Evolutionary conservation across 2,329 filamentous ascomycete genomes (phyloP).

Genomic region (Amylocarpus encephaloides): DNA sequence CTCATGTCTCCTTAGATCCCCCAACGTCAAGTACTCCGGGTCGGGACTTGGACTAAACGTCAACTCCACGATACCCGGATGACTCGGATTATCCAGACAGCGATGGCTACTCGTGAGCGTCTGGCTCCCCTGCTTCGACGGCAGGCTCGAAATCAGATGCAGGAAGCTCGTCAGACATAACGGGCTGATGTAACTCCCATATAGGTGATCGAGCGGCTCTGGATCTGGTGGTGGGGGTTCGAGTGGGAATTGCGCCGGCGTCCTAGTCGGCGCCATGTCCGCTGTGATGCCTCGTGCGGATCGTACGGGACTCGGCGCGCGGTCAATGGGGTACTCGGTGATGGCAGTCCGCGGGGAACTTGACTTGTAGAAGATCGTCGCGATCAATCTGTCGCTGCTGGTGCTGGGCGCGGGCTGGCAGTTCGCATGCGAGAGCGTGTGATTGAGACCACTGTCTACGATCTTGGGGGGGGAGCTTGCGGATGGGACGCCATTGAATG

Average conservation of each 20-base stretch:
- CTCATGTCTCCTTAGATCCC: slow-evolving; percentile 72
- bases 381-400: slow-evolving; percentile 47
- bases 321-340: slow-evolving; percentile 33
- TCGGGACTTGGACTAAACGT: slow-evolving; percentile 55
- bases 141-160: slow-evolving; percentile 58
- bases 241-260: slow-evolving; percentile 52
- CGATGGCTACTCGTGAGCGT: slow-evolving; percentile 56
- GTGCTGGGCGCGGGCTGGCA: slow-evolving; percentile 48
- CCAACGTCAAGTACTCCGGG: slow-evolving; percentile 56
- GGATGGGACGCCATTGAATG: slow-evolving; percentile 56
- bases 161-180: slow-evolving; percentile 61
- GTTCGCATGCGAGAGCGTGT: slow-evolving; percentile 57
- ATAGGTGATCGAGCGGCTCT: slow-evolving; percentile 57
- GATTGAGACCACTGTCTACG: slow-evolving; percentile 55
- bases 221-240: slow-evolving; percentile 48
- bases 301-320: slow-evolving; percentile 29
- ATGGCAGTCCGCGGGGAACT: slow-evolving; percentile 31
- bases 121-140: slow-evolving; percentile 43
- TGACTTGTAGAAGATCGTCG: slow-evolving; percentile 58
- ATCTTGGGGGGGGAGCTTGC: slow-evolving; percentile 53
- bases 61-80: slow-evolving; percentile 60
- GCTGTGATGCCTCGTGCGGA: slow-evolving; percentile 25
- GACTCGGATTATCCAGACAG: slow-evolving; percentile 54
- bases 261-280: slow-evolving; percentile 50
- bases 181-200: slow-evolving; percentile 59